phyloP scores from a whole-genome alignment of 2,329 filamentous ascomycete species.

The Epichloe bromicola region DNA sequence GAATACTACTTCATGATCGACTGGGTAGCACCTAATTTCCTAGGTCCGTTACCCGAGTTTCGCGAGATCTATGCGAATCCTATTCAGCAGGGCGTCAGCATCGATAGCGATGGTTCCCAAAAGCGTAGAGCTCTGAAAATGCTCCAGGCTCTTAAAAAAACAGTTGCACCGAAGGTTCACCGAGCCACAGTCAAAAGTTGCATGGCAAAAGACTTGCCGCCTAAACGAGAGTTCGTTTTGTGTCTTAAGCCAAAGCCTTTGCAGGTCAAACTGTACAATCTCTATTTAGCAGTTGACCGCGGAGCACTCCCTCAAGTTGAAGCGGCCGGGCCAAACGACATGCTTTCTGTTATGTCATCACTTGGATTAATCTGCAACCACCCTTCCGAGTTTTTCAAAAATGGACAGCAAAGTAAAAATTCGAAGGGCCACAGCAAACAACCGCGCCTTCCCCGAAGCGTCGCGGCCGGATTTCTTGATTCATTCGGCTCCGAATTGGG shows the following conservation, averaged over 20 bases:
- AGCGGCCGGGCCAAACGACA: constrained; percentile 5
- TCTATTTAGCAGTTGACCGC: constrained; percentile 23
- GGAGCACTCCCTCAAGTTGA: not conserved
- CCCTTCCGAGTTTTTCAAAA: constrained; percentile 33
- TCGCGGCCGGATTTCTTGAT: constrained; percentile 18
- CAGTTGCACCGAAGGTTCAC: constrained; percentile 66
- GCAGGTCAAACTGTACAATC: constrained; percentile 50
- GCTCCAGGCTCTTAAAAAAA: constrained; percentile 55
- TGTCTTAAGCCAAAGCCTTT: constrained; percentile 54
- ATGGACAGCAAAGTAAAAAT: constrained; percentile 3
- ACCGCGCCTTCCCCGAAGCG: constrained; percentile 12
- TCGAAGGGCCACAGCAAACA: constrained; percentile 5
- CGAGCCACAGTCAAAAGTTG: constrained; percentile 54
- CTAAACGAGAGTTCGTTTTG: constrained; percentile 73
- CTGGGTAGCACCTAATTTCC: constrained; percentile 70
- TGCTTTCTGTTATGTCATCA: constrained; percentile 24
- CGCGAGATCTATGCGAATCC: constrained; percentile 54
- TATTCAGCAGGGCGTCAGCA: constrained; percentile 58
- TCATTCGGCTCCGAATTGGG: constrained; percentile 28
- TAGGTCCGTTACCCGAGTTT: constrained; percentile 59
- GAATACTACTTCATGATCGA: constrained; percentile 84
- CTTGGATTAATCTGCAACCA: constrained; percentile 40
- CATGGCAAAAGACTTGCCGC: constrained; percentile 53
- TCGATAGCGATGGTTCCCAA: constrained; percentile 44
- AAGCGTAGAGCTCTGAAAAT: constrained; percentile 49